A percentile compares a stretch with the other conserved stretches of the same genome.
phyloP scores from a whole-genome alignment of 441 rosid species.

The Populus hybrid region DNA sequence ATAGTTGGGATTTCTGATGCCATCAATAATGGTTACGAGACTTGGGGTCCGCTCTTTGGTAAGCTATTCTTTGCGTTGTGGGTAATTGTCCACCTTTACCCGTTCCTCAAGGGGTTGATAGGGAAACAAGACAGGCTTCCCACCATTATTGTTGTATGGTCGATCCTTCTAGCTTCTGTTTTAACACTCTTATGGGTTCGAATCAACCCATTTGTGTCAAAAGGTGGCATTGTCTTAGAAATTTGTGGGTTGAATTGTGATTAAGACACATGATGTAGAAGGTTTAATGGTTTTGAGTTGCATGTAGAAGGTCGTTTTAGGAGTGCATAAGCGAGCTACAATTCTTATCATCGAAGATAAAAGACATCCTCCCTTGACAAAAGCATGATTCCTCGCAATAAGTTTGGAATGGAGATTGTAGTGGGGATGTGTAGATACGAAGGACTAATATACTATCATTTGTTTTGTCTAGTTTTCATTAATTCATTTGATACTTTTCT shows the following conservation, averaged over 20 bases:
- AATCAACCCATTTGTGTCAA: constrained; percentile 70
- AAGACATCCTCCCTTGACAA: constrained; percentile 7
- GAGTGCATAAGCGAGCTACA: constrained; percentile 8
- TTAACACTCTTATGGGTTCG: constrained; percentile 88
- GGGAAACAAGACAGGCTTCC: constrained; percentile 87
- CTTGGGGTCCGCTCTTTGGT: constrained; percentile 97
- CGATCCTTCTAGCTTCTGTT: constrained; percentile 83
- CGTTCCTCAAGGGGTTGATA: constrained; percentile 86
- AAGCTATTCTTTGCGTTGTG: constrained; percentile 81
- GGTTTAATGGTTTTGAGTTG: constrained; percentile 23
- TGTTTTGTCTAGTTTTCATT: constrained; percentile 18
- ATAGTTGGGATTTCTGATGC: constrained; percentile 83
- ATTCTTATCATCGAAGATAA: constrained; percentile 10
- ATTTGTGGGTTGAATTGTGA: constrained; percentile 79
- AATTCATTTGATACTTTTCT: constrained; percentile 24
- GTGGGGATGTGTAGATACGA: constrained; percentile 30
- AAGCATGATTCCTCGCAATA: constrained; percentile 14
- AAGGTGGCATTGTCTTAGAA: constrained; percentile 67
- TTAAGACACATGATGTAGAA: constrained; percentile 21
- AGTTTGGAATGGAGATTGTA: constrained; percentile 15
- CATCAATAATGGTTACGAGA: constrained; percentile 84
- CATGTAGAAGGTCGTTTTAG: constrained; percentile 15
- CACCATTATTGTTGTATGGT: constrained; percentile 86
- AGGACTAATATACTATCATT: constrained; percentile 16
- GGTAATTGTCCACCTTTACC: constrained; percentile 93